A percentile compares a stretch with the other conserved stretches of the same genome.
Conservation (phyloP, 768 basidiomycete species). For the Russula emetica region DNA sequence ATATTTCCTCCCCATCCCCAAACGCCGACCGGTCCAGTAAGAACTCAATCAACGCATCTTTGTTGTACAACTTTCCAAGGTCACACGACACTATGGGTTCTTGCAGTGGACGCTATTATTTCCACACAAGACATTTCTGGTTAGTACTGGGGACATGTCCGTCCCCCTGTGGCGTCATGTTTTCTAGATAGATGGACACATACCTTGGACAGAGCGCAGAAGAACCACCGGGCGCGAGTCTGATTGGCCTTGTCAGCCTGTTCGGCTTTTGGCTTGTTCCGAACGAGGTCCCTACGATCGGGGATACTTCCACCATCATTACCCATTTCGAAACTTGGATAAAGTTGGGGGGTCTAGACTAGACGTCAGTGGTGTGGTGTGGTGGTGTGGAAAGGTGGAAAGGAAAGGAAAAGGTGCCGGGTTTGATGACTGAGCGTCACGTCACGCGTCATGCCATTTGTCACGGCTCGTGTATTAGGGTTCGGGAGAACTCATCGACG, state of each 20-base stretch:
- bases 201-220: constrained; percentile 95
- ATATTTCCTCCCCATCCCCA: constrained; percentile 89
- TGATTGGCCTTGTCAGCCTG: constrained; percentile 90
- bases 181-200: constrained; percentile 24
- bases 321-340: constrained; percentile 49
- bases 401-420: background rate
- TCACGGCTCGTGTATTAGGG: constrained; percentile 9
- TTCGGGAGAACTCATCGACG: background rate
- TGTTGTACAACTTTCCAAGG: constrained; percentile 94
- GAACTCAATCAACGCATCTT: constrained; percentile 89
- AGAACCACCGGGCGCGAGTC: constrained; percentile 81
- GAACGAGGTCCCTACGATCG: constrained; percentile 75
- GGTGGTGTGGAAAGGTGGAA: background rate
- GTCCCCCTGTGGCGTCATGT: background rate
- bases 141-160: background rate
- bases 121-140: background rate
- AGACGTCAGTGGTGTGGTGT: too few relatives aligned
- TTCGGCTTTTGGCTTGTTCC: constrained; percentile 72
- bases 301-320: constrained; percentile 89
- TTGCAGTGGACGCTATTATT: constrained; percentile 71
- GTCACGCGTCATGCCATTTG: constrained; percentile 3
- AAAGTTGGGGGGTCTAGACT: background rate
- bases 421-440: background rate
- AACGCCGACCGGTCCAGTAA: constrained; percentile 77
- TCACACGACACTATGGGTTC: constrained; percentile 90